A percentile compares a stretch with the other conserved stretches of the same genome.
Evolutionary conservation across 805 yeast genomes (phyloP).

Genomic region (Kregervanrija pseudodelftensis): DNA sequence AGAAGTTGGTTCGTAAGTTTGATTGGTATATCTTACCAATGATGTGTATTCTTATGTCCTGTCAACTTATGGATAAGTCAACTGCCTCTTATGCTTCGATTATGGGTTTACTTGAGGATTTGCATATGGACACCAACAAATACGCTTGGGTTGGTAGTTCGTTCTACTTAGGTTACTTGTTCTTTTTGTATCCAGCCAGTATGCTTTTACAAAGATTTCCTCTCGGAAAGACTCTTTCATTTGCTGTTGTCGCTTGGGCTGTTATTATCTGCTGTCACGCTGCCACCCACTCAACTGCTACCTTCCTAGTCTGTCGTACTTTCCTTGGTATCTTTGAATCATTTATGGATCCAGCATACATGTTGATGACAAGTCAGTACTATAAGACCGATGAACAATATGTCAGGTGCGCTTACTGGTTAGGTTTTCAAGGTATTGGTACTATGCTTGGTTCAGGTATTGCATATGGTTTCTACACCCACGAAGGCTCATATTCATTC

Average conservation of each 20-base stretch:
- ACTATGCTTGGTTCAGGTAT: constrained; percentile 26
- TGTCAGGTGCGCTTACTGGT: constrained; percentile 19
- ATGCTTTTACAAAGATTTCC: constrained; percentile 39
- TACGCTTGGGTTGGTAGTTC: constrained; percentile 25
- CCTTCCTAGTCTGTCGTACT: constrained; percentile 40
- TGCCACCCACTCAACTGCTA: constrained; percentile 38
- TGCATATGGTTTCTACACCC: constrained; percentile 27
- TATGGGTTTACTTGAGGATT: constrained; percentile 44
- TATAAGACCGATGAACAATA: constrained; percentile 29
- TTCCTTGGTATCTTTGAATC: constrained; percentile 40
- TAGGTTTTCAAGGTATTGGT: constrained; percentile 22
- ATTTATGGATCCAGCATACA: constrained; percentile 28
- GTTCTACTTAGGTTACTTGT: constrained; percentile 36
- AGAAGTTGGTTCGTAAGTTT: constrained; percentile 29
- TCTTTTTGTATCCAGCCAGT: constrained; percentile 45
- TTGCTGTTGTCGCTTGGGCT: constrained; percentile 35
- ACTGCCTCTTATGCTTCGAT: constrained; percentile 50
- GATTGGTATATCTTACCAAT: constrained; percentile 46
- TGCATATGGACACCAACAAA: constrained; percentile 38
- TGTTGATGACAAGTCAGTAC: constrained; percentile 27
- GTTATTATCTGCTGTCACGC: constrained; percentile 39
- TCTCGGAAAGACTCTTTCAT: constrained; percentile 33
- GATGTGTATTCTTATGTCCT: constrained; percentile 40
- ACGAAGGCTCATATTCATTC: constrained; percentile 17
- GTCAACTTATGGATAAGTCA: constrained; percentile 56